Base-by-base conservation (phyloP, 352 stramenopile species). In the Phytophthora hybrid region DNA sequence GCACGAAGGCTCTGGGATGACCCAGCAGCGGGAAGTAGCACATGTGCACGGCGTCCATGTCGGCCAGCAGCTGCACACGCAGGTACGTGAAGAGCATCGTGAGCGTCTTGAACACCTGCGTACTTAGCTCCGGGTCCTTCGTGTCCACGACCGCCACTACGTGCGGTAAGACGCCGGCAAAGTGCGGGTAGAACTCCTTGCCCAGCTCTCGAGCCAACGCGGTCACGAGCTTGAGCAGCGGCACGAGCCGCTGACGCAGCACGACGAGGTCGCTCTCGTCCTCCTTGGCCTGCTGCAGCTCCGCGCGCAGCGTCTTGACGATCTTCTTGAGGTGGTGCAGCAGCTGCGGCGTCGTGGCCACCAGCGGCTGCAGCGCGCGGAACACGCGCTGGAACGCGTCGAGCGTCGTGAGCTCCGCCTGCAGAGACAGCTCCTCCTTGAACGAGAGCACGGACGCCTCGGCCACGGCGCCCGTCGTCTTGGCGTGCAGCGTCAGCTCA, bases 71-170 rank as follows among this genome's bases (percentile, higher is more conserved):
- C 55, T 96, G 87, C 53, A 88, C 77, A 47, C 90, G 84, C 55
- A 98, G 73, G 78, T 94, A 91, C 65, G 82, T 95, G 71, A 98
- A 98, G 32, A 97, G 81, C 84, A 96, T 94, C 29, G 91, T 90
- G 18, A 98, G 81, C 47, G 93, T 96, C 78, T 97, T 96, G 74
- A 98, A 98, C 64, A 97, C 91, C 58, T 96, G 87, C 6, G 91
- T 95, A 51, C 90, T 98, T 23, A 96, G 69, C 56, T 98, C 93
- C 1, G 93, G 93, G 72, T 97, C 89, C 66, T 94, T 95, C 1
- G 89, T 94, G 65, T 96, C 87, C 51, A 97, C 89, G 19, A 96
- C 82, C 2, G 83, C 85, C 71, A 97, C 76, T 52, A 96, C 79
- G 10, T 87, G 78, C 1, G 88, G 88, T 32, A 97, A 64, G 18